Percentiles rank a stretch among this genome's conserved stretches.
Conservation (phyloP, 352 stramenopile species). For the Pythium biforme region DNA sequence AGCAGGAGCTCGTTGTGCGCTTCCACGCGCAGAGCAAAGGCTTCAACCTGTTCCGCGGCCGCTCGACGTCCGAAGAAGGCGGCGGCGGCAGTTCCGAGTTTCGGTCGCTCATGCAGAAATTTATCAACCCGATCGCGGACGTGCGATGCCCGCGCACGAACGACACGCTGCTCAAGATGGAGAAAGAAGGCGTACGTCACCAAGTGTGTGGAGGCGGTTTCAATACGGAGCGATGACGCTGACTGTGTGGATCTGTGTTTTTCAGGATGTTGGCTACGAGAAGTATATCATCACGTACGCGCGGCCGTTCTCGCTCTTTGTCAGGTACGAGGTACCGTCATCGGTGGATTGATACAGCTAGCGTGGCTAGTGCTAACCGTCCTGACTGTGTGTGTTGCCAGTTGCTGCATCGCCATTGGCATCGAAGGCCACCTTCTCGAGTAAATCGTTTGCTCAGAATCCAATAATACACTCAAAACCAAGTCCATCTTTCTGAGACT, state of each 20-base stretch:
- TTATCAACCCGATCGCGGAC: slow-evolving; percentile 77
- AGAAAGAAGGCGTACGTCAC: slow-evolving; percentile 69
- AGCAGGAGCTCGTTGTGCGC: slow-evolving; percentile 64
- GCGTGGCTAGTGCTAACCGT: too few species aligned
- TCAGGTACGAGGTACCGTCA: slow-evolving; percentile 39
- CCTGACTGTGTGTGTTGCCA: slow-evolving; percentile 21
- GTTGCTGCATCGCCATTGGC: slow-evolving; percentile 68
- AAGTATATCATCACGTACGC: slow-evolving; percentile 84
- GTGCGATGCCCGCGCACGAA: slow-evolving; percentile 65
- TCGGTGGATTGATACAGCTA: background rate
- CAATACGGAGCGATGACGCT: background rate
- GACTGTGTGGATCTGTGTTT: background rate
- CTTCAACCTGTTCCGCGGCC: slow-evolving; percentile 50
- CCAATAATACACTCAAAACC: background rate
- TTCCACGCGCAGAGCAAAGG: slow-evolving; percentile 51
- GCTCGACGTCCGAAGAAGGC: slow-evolving; percentile 32
- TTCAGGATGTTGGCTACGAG: slow-evolving; percentile 54
- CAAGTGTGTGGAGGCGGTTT: background rate
- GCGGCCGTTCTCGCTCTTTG: slow-evolving; percentile 73
- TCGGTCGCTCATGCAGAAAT: slow-evolving; percentile 49
- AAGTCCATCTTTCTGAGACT: background rate
- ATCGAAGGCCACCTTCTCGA: slow-evolving; percentile 68
- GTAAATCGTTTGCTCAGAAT: slow-evolving; percentile 13
- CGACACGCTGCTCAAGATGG: slow-evolving; percentile 72
- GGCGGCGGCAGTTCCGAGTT: slow-evolving; percentile 24